A percentile compares a stretch with the other conserved stretches of the same genome.
phyloP scores from a whole-genome alignment of 441 rosid species.

The Erysimum pusillum region DNA sequence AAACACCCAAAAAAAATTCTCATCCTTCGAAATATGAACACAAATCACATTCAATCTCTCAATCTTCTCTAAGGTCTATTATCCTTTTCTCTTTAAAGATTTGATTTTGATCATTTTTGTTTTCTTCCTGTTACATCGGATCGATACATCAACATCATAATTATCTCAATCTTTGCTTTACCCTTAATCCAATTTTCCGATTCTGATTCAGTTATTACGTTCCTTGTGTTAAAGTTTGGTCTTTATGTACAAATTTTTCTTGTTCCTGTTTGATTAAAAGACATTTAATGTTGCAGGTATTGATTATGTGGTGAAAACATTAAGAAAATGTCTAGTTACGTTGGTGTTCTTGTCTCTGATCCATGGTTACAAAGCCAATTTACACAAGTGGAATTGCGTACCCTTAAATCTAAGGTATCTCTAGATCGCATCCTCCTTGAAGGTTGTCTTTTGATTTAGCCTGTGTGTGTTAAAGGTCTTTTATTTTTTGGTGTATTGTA shows the following conservation, averaged over 20 bases:
- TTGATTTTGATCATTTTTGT: constrained; percentile 6
- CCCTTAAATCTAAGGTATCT: constrained; percentile 86
- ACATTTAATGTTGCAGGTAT: constrained; percentile 21
- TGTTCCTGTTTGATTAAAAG: constrained; percentile 37
- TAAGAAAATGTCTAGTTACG: constrained; percentile 80
- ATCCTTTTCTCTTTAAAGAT: not conserved
- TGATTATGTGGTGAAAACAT: constrained; percentile 17
- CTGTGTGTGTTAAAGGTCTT: not conserved
- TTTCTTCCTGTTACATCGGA: constrained; percentile 19
- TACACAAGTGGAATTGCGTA: constrained; percentile 97
- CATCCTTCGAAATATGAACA: constrained; percentile 5
- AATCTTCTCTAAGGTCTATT: constrained; percentile 28
- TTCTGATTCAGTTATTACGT: not conserved
- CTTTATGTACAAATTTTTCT: not conserved
- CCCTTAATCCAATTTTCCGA: not conserved
- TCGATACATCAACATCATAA: constrained; percentile 10
- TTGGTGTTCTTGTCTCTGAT: constrained; percentile 95
- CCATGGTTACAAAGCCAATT: constrained; percentile 98
- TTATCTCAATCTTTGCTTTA: constrained; percentile 19
- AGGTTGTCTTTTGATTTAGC: not conserved
- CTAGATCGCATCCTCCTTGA: not conserved
- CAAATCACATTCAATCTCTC: not conserved
- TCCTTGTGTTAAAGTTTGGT: not conserved
- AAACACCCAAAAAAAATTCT: constrained; percentile 3
- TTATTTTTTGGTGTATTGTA: constrained; percentile 34